phyloP scores from a whole-genome alignment of 805 yeast genomes.

The Zygosaccharomyces kombuchaensis region DNA sequence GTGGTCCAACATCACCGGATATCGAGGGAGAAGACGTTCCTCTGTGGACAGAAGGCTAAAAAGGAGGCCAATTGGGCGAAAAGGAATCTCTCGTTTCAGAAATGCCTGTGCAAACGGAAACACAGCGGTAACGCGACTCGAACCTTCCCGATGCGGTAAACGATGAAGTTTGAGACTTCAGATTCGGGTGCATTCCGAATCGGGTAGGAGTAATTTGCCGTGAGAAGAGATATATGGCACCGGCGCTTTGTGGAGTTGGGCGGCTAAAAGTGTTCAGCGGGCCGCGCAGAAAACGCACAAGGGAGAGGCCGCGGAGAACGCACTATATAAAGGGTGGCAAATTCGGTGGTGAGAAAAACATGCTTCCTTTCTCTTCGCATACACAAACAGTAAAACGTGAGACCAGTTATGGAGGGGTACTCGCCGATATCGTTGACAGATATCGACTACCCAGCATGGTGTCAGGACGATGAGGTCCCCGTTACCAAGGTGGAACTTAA shows the following conservation, averaged over 20 bases:
- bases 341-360: background rate
- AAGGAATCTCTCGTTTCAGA: background rate
- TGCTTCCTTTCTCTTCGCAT: background rate
- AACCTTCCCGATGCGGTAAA: background rate
- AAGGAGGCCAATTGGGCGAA: background rate
- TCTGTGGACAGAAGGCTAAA: background rate
- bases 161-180: background rate
- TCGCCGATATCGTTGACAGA: slow-evolving; percentile 22
- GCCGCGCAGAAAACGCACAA: background rate
- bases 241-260: background rate
- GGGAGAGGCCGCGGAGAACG: background rate
- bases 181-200: background rate
- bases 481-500: slow-evolving; percentile 62
- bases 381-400: background rate
- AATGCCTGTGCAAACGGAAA: background rate
- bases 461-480: slow-evolving; percentile 55
- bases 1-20: background rate
- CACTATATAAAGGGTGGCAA: background rate
- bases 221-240: background rate
- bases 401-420: slow-evolving; percentile 1
- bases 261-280: background rate
- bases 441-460: slow-evolving; percentile 36
- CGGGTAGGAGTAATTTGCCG: background rate
- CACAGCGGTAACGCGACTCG: background rate
- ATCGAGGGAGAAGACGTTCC: background rate